Conservation (phyloP, 2,329 filamentous ascomycete species). For the Phialocephala sp. region DNA sequence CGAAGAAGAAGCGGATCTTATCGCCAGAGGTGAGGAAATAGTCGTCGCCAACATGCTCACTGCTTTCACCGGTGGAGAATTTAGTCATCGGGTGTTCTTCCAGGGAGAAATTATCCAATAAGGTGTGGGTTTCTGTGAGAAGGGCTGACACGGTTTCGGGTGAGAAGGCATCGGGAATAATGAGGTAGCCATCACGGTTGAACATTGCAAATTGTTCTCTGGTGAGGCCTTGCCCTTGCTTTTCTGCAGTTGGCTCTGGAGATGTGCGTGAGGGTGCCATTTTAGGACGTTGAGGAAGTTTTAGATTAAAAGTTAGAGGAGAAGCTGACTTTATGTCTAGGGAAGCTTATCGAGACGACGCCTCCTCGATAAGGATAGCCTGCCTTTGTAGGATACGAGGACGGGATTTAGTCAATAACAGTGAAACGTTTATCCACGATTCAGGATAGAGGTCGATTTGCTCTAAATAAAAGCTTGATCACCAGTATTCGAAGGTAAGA, state of each 20-base stretch:
- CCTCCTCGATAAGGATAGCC: conserved; percentile 25
- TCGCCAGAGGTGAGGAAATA: conserved; percentile 93
- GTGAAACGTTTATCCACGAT: not conserved
- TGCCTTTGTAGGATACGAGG: not conserved
- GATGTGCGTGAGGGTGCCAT: conserved; percentile 37
- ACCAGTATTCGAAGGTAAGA: too few species aligned
- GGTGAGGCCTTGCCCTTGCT: conserved; percentile 56
- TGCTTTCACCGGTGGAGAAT: conserved; percentile 82
- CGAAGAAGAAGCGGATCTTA: conserved; percentile 96
- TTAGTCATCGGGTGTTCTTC: conserved; percentile 87
- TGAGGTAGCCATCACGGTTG: conserved; percentile 84
- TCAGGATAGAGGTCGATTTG: too few species aligned
- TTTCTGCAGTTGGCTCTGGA: conserved; percentile 17
- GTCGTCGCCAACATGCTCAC: conserved; percentile 84
- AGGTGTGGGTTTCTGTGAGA: conserved; percentile 73
- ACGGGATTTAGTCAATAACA: not conserved
- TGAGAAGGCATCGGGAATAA: conserved; percentile 79
- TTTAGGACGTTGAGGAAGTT: conserved; percentile 3
- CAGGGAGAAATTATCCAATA: conserved; percentile 80
- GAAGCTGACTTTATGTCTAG: not conserved
- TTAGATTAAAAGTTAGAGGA: not conserved
- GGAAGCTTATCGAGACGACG: conserved; percentile 9
- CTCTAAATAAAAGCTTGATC: too few species aligned
- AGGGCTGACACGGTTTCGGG: conserved; percentile 69
- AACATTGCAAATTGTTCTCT: conserved; percentile 74